A percentile compares a stretch with the other conserved stretches of the same genome.
Evolutionary conservation across 1,284 basidiomycete species (phyloP).

Genomic region (Malassezia pachydermatis): DNA sequence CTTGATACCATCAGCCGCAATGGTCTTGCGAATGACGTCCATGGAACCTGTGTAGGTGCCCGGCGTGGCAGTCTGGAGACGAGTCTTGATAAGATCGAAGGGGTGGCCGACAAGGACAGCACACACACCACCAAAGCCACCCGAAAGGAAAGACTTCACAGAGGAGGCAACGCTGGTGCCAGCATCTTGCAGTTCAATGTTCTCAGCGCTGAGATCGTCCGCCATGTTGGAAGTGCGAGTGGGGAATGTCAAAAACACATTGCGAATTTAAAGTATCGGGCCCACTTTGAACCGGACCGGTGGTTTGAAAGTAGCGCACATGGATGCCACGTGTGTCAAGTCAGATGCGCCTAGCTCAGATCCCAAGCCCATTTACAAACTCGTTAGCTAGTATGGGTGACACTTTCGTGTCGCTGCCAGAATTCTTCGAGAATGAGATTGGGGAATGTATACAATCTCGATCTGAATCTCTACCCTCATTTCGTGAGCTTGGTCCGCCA

Average conservation of each 20-base stretch:
- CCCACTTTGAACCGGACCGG: constrained; percentile 7
- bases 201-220: constrained; percentile 24
- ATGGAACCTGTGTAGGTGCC: constrained; percentile 84
- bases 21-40: constrained; percentile 81
- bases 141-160: constrained; percentile 50
- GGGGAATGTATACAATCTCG: constrained; percentile 79
- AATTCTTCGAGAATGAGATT: constrained; percentile 64
- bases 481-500: constrained; percentile 90
- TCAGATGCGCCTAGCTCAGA: no score
- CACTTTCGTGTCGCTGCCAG: constrained; percentile 41
- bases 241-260: neutral
- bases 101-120: constrained; percentile 90
- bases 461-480: constrained; percentile 83
- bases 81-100: constrained; percentile 91
- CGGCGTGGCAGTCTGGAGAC: constrained; percentile 76
- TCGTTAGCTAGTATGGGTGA: constrained; percentile 30
- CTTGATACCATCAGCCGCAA: constrained; percentile 74
- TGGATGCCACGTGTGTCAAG: constrained; percentile 11
- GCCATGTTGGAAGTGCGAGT: constrained; percentile 22
- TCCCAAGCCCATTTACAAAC: no score
- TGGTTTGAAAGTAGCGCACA: neutral
- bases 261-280: neutral
- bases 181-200: constrained; percentile 26
- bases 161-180: constrained; percentile 36
- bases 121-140: constrained; percentile 78